Base-by-base conservation (phyloP, 108 stramenopile genomes). In the Tribonema minus region DNA sequence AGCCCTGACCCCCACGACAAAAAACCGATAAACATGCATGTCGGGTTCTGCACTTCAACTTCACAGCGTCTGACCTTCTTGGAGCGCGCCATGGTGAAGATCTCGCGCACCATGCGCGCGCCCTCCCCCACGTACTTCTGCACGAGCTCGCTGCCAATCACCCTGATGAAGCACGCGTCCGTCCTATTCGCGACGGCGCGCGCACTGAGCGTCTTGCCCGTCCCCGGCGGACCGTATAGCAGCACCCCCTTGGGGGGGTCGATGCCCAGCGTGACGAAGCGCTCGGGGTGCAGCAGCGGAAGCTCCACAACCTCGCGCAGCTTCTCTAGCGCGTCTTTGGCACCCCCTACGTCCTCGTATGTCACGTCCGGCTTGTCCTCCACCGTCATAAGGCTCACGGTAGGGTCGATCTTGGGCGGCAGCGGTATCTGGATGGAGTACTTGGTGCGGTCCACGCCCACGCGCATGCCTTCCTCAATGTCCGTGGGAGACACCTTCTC, bases 351-450 rank as follows among this genome's bases (percentile, higher is more conserved):
- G 88, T 99, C 98, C 78, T 98, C 96, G 89, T 99, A 99, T 3
- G 98, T 99, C 20, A 99, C 98, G 90, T 98, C 96, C 20, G 96
- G 98, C 89, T 97, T 98, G 73, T 98, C 98, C 87, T 99, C 98
- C 32, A 99, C 98, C 0, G 96, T 96, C 98, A 99, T 99, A 46
- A 99, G 69, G 60, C 78, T 88, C 77, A 99, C 98, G 28, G 98
- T 96, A 28, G 98, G 96, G 90, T 99, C 98, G 80, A 99, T 99
- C 81, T 95, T 95, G 69, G 98, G 98, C 2, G 98, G 98, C 32
- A 99, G 81, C 0, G 98, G 98, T 77, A 97, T 94, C 86, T 99
- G 96, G 86, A 99, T 98, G 64, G 89, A 87, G 81, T 97, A 96
- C 86, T 96, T 97, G 80, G 93, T 88, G 29, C 89, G 75, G 80